A percentile compares a stretch with the other conserved stretches of the same genome.
Conservation (phyloP, 352 stramenopile species). For the Globisporangium mamillatum region DNA sequence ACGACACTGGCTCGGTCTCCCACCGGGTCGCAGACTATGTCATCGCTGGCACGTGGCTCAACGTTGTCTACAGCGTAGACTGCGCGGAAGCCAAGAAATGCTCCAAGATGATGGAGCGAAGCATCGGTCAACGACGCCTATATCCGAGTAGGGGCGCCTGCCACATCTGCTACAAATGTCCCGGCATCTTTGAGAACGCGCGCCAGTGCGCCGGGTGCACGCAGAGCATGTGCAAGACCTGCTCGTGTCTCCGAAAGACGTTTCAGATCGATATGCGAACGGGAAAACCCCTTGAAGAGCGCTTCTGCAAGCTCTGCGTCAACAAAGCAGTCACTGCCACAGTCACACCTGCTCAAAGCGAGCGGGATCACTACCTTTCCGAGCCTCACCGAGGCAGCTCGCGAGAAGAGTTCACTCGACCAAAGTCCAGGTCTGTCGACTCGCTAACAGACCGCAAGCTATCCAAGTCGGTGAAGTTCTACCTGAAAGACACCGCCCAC, state of each 20-base stretch:
- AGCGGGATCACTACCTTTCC: neutral
- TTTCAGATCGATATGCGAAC: constrained; percentile 14
- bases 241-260: constrained; percentile 7
- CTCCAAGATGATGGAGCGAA: neutral
- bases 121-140: neutral
- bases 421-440: constrained; percentile 7
- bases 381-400: neutral
- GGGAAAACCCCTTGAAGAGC: neutral
- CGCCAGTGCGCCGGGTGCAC: constrained; percentile 28
- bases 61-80: constrained; percentile 18
- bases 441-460: neutral
- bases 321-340: constrained; percentile 2
- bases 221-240: constrained; percentile 34
- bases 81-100: constrained; percentile 9
- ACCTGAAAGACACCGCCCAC: neutral
- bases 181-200: constrained; percentile 23
- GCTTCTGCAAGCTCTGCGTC: constrained; percentile 10
- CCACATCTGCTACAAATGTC: constrained; percentile 28
- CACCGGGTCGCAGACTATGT: constrained; percentile 13
- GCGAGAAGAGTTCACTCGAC: neutral
- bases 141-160: constrained; percentile 14
- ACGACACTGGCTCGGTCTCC: constrained; percentile 20
- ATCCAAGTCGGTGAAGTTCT: neutral
- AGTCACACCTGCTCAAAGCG: neutral
- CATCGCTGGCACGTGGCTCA: constrained; percentile 19